Conservation (phyloP, 148 eudicot genomes). For the Chenopodium berlandieri region DNA sequence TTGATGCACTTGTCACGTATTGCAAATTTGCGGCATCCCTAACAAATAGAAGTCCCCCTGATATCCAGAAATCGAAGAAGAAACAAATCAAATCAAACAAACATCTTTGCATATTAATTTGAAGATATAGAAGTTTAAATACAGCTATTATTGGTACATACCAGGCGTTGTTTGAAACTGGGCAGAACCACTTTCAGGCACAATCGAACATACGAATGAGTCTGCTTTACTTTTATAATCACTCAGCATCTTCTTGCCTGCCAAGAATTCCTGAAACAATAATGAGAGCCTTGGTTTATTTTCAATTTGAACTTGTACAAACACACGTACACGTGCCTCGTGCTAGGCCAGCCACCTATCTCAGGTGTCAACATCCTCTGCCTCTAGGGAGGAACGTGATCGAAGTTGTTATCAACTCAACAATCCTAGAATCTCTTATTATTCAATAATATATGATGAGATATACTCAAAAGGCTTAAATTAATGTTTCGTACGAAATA, state of each 20-base stretch:
- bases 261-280: conserved; percentile 54
- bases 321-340: background rate
- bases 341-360: background rate
- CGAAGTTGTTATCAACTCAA: too few species aligned
- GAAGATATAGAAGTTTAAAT: background rate
- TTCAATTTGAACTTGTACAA: background rate
- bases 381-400: too few species aligned
- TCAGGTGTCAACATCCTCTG: too few species aligned
- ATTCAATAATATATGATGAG: too few species aligned
- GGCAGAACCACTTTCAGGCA: conserved; percentile 69
- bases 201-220: conserved; percentile 67
- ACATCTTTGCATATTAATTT: background rate
- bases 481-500: too few species aligned
- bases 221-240: conserved; percentile 67
- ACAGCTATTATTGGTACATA: conserved; percentile 9
- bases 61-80: background rate
- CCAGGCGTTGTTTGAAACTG: conserved; percentile 82
- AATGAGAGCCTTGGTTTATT: too few species aligned
- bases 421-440: too few species aligned
- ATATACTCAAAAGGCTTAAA: too few species aligned
- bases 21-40: conserved; percentile 73
- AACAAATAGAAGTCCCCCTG: conserved; percentile 71
- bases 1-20: conserved; percentile 60
- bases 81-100: background rate
- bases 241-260: conserved; percentile 50